These are phyloP conservation scores for Penicillium psychrosexuale DNA, from an alignment of 2,329 filamentous ascomycete species.

Conservation along the genomic window DNA sequence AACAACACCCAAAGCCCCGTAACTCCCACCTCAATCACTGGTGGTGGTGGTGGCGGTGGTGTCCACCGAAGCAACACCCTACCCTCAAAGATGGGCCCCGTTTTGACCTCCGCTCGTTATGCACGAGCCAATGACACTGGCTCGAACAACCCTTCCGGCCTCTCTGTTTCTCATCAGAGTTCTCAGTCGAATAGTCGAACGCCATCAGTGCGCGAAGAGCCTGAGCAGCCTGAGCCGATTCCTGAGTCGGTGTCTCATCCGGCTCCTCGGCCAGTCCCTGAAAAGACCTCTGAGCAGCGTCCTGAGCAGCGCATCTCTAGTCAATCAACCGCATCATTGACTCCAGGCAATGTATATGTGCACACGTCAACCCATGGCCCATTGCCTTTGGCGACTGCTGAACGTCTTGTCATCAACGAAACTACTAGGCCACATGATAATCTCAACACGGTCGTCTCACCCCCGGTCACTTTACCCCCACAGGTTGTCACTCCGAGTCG, in stretches of 20 bases:
- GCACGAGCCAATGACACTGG: slow-evolving; percentile 53
- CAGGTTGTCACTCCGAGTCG: slow-evolving; percentile 56
- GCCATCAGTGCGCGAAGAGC: slow-evolving; percentile 23
- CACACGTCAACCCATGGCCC: slow-evolving; percentile 37
- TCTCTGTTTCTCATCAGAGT: slow-evolving; percentile 30
- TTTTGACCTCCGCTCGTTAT: slow-evolving; percentile 65
- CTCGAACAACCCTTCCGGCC: slow-evolving; percentile 45
- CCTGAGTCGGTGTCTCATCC: background rate
- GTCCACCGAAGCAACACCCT: slow-evolving; percentile 86
- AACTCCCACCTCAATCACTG: slow-evolving; percentile 54
- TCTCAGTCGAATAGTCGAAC: slow-evolving; percentile 32
- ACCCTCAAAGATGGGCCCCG: slow-evolving; percentile 83
- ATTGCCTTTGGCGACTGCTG: slow-evolving; percentile 22
- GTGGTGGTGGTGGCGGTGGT: slow-evolving; percentile 53
- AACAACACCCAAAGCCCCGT: slow-evolving; percentile 67
- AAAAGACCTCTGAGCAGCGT: background rate
- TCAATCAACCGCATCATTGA: slow-evolving; percentile 12
- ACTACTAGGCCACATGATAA: slow-evolving; percentile 36
- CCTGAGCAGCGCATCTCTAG: slow-evolving; percentile 7
- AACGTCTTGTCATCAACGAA: slow-evolving; percentile 16
- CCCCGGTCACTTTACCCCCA: slow-evolving; percentile 35
- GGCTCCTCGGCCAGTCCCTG: background rate
- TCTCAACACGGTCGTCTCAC: slow-evolving; percentile 45
- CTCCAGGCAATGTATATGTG: slow-evolving; percentile 24
- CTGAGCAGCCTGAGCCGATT: background rate